Evolutionary conservation across 345 rosid genomes (phyloP).

Genomic region (Eucalyptus curtisii): DNA sequence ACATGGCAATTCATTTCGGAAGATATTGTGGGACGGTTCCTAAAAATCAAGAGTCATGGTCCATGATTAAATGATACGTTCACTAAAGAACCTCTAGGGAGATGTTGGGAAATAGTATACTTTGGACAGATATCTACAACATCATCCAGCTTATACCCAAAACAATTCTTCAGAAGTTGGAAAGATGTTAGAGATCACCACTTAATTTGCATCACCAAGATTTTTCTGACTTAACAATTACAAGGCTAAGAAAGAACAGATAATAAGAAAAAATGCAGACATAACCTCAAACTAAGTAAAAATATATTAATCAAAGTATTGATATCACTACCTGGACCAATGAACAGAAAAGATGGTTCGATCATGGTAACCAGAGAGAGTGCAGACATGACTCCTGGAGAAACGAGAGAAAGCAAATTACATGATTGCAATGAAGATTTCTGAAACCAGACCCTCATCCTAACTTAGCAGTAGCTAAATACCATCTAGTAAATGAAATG

Average conservation of each 20-base stretch:
- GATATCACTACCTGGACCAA: constrained; percentile 75
- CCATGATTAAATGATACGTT: neutral
- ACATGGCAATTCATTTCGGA: neutral
- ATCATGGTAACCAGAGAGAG: constrained; percentile 92
- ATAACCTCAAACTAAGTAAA: neutral
- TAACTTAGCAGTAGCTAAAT: neutral
- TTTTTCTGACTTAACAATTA: neutral
- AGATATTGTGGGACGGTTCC: neutral
- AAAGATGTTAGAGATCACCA: neutral
- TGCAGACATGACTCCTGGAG: constrained; percentile 72
- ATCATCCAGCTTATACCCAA: neutral
- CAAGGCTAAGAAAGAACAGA: neutral
- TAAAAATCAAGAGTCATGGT: neutral
- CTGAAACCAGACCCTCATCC: neutral
- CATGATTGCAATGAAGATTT: neutral
- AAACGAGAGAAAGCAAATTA: neutral
- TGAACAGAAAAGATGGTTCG: constrained; percentile 88
- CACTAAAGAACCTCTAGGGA: neutral
- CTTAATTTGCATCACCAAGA: neutral
- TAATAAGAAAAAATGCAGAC: neutral
- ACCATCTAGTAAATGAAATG: neutral
- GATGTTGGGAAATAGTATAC: neutral
- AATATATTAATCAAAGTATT: neutral
- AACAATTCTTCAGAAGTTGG: neutral
- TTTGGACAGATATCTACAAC: neutral